Evolutionary conservation across 495 filamentous ascomycete genomes (phyloP).

Genomic region (Aspergillus homomorphus): DNA sequence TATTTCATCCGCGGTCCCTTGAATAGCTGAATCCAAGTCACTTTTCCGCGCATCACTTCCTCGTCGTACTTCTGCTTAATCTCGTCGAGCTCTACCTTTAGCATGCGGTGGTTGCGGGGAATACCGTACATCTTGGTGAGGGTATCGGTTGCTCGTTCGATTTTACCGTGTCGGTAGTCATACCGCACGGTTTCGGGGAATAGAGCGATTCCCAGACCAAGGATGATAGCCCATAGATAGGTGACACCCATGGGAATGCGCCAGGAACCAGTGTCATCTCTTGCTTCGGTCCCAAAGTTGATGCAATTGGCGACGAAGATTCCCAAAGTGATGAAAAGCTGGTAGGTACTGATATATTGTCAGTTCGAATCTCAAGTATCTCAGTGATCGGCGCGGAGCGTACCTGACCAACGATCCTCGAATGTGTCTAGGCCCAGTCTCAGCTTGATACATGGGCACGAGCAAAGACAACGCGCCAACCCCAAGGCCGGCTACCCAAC

Average conservation of each 20-base stretch:
- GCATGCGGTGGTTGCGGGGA: slow-evolving; percentile 54
- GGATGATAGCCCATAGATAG: slow-evolving; percentile 67
- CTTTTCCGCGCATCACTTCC: slow-evolving; percentile 45
- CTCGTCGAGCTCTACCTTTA: slow-evolving; percentile 64
- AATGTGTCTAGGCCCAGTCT: slow-evolving; percentile 61
- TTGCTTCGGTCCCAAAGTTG: slow-evolving; percentile 67
- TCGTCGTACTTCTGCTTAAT: slow-evolving; percentile 56
- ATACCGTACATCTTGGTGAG: slow-evolving; percentile 69
- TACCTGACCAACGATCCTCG: slow-evolving; percentile 62
- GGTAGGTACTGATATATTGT: slow-evolving; percentile 51
- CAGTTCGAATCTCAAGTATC: neutral
- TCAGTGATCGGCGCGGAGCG: neutral
- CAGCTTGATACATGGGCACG: slow-evolving; percentile 71
- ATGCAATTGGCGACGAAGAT: slow-evolving; percentile 78
- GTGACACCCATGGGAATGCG: slow-evolving; percentile 76
- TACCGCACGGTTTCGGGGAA: slow-evolving; percentile 72
- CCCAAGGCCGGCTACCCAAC: slow-evolving; percentile 59
- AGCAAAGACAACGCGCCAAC: slow-evolving; percentile 65
- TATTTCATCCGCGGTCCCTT: slow-evolving; percentile 65
- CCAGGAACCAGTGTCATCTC: slow-evolving; percentile 54
- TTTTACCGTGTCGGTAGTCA: slow-evolving; percentile 60
- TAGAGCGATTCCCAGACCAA: slow-evolving; percentile 63
- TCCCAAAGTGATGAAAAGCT: slow-evolving; percentile 82
- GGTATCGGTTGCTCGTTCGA: slow-evolving; percentile 59
- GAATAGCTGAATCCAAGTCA: slow-evolving; percentile 48